phyloP scores from a whole-genome alignment of 202 grass and related monocot species.

The Schoenoplectus tabernaemontani region DNA sequence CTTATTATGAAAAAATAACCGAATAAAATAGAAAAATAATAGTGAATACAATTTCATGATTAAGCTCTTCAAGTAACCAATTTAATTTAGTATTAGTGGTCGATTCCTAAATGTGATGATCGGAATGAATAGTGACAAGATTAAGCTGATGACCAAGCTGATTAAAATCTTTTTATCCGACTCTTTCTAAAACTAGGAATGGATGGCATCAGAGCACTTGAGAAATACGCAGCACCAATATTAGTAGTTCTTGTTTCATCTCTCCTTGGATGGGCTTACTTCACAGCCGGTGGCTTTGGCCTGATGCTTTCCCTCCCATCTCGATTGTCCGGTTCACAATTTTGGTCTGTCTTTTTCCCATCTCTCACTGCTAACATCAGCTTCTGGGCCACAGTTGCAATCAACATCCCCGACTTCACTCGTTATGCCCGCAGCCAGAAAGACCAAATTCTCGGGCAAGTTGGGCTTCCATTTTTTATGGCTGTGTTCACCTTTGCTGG shows the following conservation, averaged over 20 bases:
- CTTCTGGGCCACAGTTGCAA: conserved; percentile 90
- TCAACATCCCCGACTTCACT: conserved; percentile 93
- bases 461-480: conserved; percentile 88
- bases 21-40: too few species aligned
- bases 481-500: conserved; percentile 83
- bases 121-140: background rate
- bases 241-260: conserved; percentile 61
- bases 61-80: background rate
- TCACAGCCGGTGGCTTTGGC: conserved; percentile 61
- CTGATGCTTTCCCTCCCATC: conserved; percentile 53
- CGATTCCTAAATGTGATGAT: background rate
- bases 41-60: too few species aligned
- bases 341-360: conserved; percentile 86
- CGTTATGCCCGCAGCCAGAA: conserved; percentile 69
- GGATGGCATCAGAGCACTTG: conserved; percentile 79
- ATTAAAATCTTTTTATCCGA: background rate
- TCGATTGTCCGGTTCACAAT: conserved; percentile 40
- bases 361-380: conserved; percentile 88
- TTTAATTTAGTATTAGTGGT: background rate
- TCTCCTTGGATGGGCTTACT: conserved; percentile 70
- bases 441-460: conserved; percentile 79
- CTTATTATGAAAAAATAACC: background rate
- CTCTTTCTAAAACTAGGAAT: conserved; percentile 48
- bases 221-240: conserved; percentile 68
- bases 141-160: background rate